These are phyloP conservation scores for Allantophomopsis lycopodina DNA, from an alignment of 2,329 filamentous ascomycete species.

Conservation along the genomic window DNA sequence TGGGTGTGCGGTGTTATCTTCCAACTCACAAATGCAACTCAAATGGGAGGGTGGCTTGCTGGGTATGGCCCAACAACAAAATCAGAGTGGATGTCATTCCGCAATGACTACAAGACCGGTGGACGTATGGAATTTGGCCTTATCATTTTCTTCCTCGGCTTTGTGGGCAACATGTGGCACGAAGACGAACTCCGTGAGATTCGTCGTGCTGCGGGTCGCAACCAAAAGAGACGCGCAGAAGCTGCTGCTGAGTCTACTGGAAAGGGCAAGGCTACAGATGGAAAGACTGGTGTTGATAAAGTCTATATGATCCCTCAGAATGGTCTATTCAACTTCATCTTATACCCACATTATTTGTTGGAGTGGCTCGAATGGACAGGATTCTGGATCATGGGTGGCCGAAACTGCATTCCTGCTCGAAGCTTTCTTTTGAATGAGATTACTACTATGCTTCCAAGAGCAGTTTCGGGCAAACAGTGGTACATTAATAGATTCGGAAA, in stretches of 20 bases:
- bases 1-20: constrained; percentile 53
- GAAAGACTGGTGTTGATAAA: constrained; percentile 49
- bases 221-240: constrained; percentile 31
- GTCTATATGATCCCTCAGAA: constrained; percentile 78
- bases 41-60: constrained; percentile 67
- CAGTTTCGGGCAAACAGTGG: constrained; percentile 70
- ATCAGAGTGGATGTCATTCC: constrained; percentile 31
- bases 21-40: constrained; percentile 69
- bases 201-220: constrained; percentile 50
- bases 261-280: constrained; percentile 24
- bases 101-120: constrained; percentile 19
- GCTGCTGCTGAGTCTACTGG: constrained; percentile 23
- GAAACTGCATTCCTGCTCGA: constrained; percentile 58
- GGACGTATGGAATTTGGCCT: constrained; percentile 46
- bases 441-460: constrained; percentile 78
- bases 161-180: constrained; percentile 73
- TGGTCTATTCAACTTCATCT: constrained; percentile 67
- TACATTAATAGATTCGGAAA: constrained; percentile 80
- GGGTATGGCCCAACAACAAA: constrained; percentile 62
- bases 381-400: constrained; percentile 65
- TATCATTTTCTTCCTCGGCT: constrained; percentile 60
- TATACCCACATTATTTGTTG: constrained; percentile 89
- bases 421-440: constrained; percentile 80
- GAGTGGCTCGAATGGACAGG: constrained; percentile 96
- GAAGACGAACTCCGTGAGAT: constrained; percentile 86